Evolutionary conservation across 805 yeast genomes (phyloP), one percentile per base, ranked within the genome.

Genomic region (Cyberlindnera euphorbiiphila): DNA sequence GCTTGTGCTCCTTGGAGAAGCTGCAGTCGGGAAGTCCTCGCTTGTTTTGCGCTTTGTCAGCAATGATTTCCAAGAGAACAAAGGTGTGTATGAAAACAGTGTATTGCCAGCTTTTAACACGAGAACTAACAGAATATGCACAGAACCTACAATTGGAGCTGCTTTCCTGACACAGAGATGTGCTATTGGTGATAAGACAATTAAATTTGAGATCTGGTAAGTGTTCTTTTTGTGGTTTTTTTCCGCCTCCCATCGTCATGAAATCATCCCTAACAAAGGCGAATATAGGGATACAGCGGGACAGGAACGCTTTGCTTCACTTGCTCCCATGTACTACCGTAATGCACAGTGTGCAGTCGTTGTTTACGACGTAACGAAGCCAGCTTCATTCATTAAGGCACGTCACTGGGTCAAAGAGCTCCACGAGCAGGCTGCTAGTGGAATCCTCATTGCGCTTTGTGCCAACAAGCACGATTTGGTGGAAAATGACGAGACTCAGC

Each of bases 361-460:
- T 11, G 98, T 91, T 9, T 91, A 91, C 60, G 98, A 91, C 56
- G 77, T 91, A 49, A 89, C 98, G 26, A 88, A 88, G 57, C 96
- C 96, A 3, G 93, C 95, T 11, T 83, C 95, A 17, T 91, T 91
- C 53, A 81, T 88, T 53, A 88, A 91, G 62, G 98, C 98, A 7
- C 83, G 97, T 53, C 97, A 91, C 64, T 91, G 98, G 98, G 96
- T 91, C 38, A 85, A 85, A 56, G 98, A 91, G 60, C 73, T 91
- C 50, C 95, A 87, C 57, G 95, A 89, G 50, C 98, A 89, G 64
- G 97, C 97, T 14, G 72, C 85, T n/a, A 85, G 85, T 47, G 89
- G 83, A 46, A 91, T 91, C 35, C 78, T 87, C 41, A 88, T 91
- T 60, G 98, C 98, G 4, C 70, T 91, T 25, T 96, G 89, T 20